Evolutionary conservation across 257 asterid genomes (phyloP), one percentile per base, ranked within the genome.

Genomic region (Nicotiana obtusifolia): DNA sequence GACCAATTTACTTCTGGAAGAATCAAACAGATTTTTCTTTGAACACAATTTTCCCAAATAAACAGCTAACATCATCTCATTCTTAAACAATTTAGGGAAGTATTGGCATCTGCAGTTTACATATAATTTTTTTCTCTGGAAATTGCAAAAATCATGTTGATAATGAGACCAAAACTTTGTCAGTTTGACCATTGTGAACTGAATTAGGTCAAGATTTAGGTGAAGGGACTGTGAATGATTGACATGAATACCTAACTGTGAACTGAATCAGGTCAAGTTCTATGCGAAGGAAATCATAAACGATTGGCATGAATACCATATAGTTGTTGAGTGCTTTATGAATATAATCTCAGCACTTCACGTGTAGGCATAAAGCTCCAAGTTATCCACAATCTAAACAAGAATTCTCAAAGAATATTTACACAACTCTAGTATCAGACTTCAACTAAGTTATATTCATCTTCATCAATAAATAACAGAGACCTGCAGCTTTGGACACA

Each of bases 231-330:
- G 10, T 26, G 26, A 49, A 75, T 7, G 62, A 75, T 47, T 75
- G 62, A 60, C 62, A 24, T n/a, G 19, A n/a, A n/a, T 69, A 26
- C 41, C 57, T 5, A 49, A 73, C 44, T 47, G 78, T 13, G 37
- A 73, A 44, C 60, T 22, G 61, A 73, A 73, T 22, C 60, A 22
- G 59, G 35, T 44, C 78, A 41, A 71, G 14, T 44, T 69, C 7
- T 71, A 1, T 33, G 59, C 60, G 47, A 37, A 71, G 8, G 78
- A 7, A 73, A 73, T 20, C 37, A 7, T 24, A 73, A 14, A 73
- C 49, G 16, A 17, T 73, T 73, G 60, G 61, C 37, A 73, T 73
- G 61, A 73, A 73, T 47, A 47, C 61, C 59, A 73, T 71, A 73
- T 11, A 5, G 1, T 24, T 8, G 24, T 49, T 47, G 62, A 75